Base-by-base conservation (phyloP, 441 rosid genomes). In the Gossypium davidsonii region DNA sequence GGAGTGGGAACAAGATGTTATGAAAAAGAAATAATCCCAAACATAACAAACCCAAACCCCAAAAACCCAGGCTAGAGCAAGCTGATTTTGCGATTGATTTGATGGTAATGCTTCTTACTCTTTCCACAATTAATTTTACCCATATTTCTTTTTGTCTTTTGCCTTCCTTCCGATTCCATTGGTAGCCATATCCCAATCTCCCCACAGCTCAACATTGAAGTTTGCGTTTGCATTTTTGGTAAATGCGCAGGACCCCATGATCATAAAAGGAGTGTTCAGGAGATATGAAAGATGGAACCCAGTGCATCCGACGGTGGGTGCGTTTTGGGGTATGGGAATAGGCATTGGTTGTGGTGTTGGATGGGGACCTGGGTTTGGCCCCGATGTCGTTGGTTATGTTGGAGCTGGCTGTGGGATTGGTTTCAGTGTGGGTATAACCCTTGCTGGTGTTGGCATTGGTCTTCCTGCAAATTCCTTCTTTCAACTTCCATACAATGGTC, bases 281-380 rank as follows among this genome's bases (percentile, higher is more conserved):
- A 85, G 94, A 81, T 90, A 93, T 61, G 70, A 89, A 78, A 90
- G 91, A 79, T 90, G 98, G 97, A 93, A 91, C 77, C 97, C 98
- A 3, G 97, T 93, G 75, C 98, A 93, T 81, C 97, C 98, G 21
- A 89, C 98, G 7, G 70, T 73, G 46, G 98, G 98, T 75, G 89
- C 97, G 10, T 94, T 94, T 74, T 94, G 97, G 97, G 98, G 96
- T 2, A 90, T 94, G 97, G 98, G 98, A 14, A 42, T 92, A 42
- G 97, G 98, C 44, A 53, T 91, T 71, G 98, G 98, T 7, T 94
- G 98, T 73, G 98, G 98, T 3, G 86, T 94, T 5, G 98, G 98
- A 15, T 94, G 98, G 98, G 97, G 97, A 21, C 98, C 98, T 67
- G 97, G 98, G 25, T 90, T 94, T 71, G 98, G 98, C 37, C 97